Evolutionary conservation across 129 eudicot genomes (phyloP).

Genomic region (Arctium minus): DNA sequence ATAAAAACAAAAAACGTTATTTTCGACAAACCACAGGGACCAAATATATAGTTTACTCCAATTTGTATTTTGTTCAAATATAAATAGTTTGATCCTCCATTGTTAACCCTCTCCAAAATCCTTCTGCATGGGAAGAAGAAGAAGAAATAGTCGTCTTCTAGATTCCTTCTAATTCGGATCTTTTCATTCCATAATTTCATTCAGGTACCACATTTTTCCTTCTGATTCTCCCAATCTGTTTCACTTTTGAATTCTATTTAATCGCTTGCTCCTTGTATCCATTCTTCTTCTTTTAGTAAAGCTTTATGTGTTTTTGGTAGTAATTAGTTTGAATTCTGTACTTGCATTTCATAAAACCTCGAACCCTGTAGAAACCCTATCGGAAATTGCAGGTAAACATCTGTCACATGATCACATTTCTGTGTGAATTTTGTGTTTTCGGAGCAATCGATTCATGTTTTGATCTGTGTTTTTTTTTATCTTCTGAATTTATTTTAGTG

Average conservation of each 20-base stretch:
- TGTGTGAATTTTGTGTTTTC: neutral
- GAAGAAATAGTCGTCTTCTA: neutral
- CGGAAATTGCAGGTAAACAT: neutral
- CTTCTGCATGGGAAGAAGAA: neutral
- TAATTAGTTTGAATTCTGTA: neutral
- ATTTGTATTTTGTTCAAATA: no score
- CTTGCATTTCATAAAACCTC: neutral
- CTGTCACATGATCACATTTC: neutral
- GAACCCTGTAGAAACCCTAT: neutral
- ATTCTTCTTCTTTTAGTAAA: neutral
- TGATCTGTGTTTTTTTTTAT: neutral
- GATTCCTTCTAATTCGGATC: conserved; percentile 11
- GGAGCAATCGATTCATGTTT: conserved; percentile 20
- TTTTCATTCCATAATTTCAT: neutral
- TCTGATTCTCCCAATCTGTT: conserved; percentile 23
- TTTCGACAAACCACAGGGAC: no score
- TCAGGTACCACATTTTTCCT: neutral
- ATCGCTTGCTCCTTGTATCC: neutral
- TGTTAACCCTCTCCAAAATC: conserved; percentile 13
- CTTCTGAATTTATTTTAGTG: neutral
- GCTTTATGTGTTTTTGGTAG: neutral
- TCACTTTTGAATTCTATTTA: neutral
- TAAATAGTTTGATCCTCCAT: conserved; percentile 2
- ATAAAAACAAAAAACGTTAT: no score
- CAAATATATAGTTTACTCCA: no score